Base-by-base conservation (phyloP, 345 rosid genomes). In the Aurinia saxatilis region DNA sequence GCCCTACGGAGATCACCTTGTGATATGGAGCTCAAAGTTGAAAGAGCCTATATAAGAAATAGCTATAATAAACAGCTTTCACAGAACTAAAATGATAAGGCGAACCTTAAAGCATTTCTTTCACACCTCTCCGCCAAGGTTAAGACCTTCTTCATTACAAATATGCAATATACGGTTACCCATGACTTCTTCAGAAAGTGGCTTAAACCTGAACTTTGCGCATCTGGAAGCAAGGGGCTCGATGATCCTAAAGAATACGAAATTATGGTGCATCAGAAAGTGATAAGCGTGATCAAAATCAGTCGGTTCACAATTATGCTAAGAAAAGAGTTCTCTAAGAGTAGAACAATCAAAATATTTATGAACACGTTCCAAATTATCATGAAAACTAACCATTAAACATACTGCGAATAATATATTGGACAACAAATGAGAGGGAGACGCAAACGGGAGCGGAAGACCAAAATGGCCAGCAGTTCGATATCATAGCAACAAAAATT, bases 201-300 rank as follows among this genome's bases (percentile, higher is more conserved):
- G 95, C 82, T 87, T 93, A 73, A 93, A 93, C 77, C 97, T 84
- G 81, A 93, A 90, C 84, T 93, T 93, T 5, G 97, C 99, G 81
- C 97, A 93, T 78, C 99, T 90, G 25, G 97, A 90, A 60, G 97
- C 97, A 77, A 93, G 99, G 6, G 99, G 97, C 80, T 87, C 99
- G 67, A 93, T 93, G 72, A 90, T 90, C 86, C 96, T 90, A 66
- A 16, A 48, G 55, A 75, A 69, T 14, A 23, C 50, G 49, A 70
- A 65, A 66, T 1, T 14, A n/a, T n/a, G n/a, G n/a, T n/a, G n/a
- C n/a, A n/a, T n/a, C n/a, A n/a, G n/a, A 55, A 34, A 50, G 47
- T 55, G 41, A 63, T 12, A 48, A 31, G 40, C n/a, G 34, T 57
- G 53, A 54, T 45, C 49, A 72, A 56, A 38, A 38, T 37, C 36